Evolutionary conservation across 1,139 yeast genomes (phyloP).

Genomic region (Kazachstania sp.): DNA sequence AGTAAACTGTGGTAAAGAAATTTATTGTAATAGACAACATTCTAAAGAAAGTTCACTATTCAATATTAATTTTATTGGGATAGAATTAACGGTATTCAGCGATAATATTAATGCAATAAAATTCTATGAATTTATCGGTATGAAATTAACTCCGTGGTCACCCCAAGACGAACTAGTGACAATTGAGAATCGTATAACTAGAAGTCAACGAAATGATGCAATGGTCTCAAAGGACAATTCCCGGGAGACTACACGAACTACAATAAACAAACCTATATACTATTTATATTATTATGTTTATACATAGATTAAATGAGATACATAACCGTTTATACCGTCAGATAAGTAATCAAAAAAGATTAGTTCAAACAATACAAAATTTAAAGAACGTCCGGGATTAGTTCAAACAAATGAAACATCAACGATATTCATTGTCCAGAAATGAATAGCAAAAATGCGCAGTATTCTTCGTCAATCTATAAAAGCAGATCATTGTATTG

Average conservation of each 20-base stretch:
- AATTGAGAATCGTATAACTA: slow-evolving; percentile 1
- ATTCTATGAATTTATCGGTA: slow-evolving; percentile 18
- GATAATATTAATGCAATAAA: slow-evolving; percentile 20
- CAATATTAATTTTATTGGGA: slow-evolving; percentile 11
- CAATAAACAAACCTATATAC: slow-evolving; percentile 13
- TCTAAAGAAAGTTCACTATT: not conserved
- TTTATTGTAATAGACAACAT: not conserved
- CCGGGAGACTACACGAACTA: not conserved
- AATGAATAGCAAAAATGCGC: too few species aligned
- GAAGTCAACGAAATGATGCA: slow-evolving; percentile 3
- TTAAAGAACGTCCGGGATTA: too few species aligned
- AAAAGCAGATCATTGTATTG: too few species aligned
- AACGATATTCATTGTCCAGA: too few species aligned
- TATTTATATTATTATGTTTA: slow-evolving; percentile 9
- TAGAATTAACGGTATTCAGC: slow-evolving; percentile 28
- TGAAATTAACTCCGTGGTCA: slow-evolving; percentile 17
- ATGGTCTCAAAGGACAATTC: not conserved
- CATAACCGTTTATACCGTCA: too few species aligned
- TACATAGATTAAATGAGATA: too few species aligned
- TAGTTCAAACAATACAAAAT: too few species aligned
- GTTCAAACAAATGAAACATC: too few species aligned
- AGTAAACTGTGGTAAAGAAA: not conserved
- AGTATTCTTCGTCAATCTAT: too few species aligned
- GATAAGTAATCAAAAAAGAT: too few species aligned
- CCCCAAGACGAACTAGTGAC: slow-evolving; percentile 12